phyloP scores from a whole-genome alignment of 495 filamentous ascomycete species.

The Xylaria venustula region DNA sequence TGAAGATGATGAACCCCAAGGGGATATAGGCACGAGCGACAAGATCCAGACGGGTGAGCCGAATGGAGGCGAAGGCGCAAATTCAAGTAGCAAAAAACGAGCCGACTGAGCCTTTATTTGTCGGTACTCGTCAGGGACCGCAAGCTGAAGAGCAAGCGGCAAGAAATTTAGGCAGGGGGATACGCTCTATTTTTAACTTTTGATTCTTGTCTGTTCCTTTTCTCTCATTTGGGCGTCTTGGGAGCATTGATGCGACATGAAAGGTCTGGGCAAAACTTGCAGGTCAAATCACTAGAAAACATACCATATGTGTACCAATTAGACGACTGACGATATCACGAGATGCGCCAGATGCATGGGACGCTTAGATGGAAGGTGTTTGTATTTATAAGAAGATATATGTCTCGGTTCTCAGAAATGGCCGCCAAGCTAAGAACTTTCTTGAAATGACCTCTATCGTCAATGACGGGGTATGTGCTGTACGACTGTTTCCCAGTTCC shows the following conservation, averaged over 20 bases:
- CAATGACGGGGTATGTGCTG: no score
- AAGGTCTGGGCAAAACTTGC: constrained; percentile 1
- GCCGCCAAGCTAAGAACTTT: no score
- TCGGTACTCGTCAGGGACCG: not conserved
- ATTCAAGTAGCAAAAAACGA: constrained; percentile 35
- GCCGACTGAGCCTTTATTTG: constrained; percentile 28
- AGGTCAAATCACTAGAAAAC: not conserved
- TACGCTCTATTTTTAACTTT: constrained; percentile 25
- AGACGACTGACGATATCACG: constrained; percentile 20
- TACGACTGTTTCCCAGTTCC: no score
- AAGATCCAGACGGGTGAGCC: constrained; percentile 26
- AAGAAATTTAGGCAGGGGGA: constrained; percentile 1
- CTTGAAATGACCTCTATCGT: no score
- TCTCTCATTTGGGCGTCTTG: constrained; percentile 2
- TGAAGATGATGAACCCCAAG: constrained; percentile 50
- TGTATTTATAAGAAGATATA: not conserved
- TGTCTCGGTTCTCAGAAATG: no score
- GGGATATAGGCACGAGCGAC: constrained; percentile 31
- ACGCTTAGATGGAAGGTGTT: not conserved
- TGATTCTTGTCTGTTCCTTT: constrained; percentile 10
- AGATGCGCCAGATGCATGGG: not conserved
- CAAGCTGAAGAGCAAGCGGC: constrained; percentile 17
- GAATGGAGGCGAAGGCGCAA: constrained; percentile 21
- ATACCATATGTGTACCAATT: constrained; percentile 12
- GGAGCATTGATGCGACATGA: constrained; percentile 1